Conservation (phyloP, 2,329 filamentous ascomycete species). For the Paradendryphiella salina region DNA sequence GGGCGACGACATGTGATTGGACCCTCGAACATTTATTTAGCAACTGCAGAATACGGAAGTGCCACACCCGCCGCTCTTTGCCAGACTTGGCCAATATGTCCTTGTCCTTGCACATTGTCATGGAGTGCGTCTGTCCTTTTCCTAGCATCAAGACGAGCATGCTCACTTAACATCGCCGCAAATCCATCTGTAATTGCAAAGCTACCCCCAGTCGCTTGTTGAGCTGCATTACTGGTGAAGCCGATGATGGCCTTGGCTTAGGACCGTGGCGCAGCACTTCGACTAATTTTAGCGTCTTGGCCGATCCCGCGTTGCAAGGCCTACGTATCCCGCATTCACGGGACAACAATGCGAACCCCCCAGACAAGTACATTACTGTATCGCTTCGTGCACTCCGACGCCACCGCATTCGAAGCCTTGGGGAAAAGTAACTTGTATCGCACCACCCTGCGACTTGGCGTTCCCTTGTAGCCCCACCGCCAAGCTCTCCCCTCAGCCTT, state of each 20-base stretch:
- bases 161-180: no score
- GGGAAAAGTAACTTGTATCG: background rate
- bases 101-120: no score
- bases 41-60: constrained; percentile 8
- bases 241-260: constrained; percentile 1
- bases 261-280: constrained; percentile 16
- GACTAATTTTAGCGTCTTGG: constrained; percentile 13
- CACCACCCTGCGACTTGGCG: constrained; percentile 3
- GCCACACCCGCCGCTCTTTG: background rate
- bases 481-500: constrained; percentile 1
- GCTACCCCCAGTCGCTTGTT: background rate
- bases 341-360: background rate
- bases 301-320: constrained; percentile 15
- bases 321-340: background rate
- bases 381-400: no score
- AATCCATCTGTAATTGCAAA: no score
- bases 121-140: no score
- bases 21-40: background rate
- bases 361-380: background rate
- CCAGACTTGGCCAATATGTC: no score
- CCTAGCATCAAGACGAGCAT: no score
- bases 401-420: no score
- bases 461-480: constrained; percentile 14
- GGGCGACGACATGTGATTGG: constrained; percentile 5
- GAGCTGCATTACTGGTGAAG: background rate